These are phyloP conservation scores for Groenewaldozyma salmanticensis DNA, from an alignment of 805 yeast species.

Conservation along the genomic window DNA sequence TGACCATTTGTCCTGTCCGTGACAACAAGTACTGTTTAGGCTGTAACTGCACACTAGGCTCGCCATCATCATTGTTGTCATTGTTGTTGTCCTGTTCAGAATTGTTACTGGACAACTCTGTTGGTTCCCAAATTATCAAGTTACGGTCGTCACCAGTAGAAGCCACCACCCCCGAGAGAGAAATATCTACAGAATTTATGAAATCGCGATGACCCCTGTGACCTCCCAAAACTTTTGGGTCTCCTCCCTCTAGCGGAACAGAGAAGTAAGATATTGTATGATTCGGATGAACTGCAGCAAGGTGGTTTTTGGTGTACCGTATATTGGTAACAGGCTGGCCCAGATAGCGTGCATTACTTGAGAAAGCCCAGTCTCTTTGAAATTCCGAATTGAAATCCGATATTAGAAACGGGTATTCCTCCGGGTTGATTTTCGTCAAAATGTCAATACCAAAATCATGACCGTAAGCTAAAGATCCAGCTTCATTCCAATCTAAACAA, in stretches of 20 bases:
- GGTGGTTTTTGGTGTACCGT: conserved; percentile 4
- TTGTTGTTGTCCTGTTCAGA: background rate
- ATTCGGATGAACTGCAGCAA: conserved; percentile 20
- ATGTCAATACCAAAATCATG: conserved; percentile 14
- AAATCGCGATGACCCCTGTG: conserved; percentile 17
- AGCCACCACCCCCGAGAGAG: conserved; percentile 23
- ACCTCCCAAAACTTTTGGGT: conserved; percentile 4
- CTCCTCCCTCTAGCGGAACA: conserved; percentile 5
- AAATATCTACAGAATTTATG: conserved; percentile 26
- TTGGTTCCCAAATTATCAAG: conserved; percentile 25
- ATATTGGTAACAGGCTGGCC: conserved; percentile 13
- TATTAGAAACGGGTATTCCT: background rate
- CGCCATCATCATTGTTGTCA: background rate
- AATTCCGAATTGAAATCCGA: background rate
- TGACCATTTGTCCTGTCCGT: conserved; percentile 23
- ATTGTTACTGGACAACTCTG: too few relatives aligned
- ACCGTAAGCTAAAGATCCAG: conserved; percentile 12
- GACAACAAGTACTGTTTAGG: conserved; percentile 12
- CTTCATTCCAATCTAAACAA: conserved; percentile 14
- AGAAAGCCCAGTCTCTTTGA: background rate
- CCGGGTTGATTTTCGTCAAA: conserved; percentile 1
- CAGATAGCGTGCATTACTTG: conserved; percentile 8
- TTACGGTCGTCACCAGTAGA: conserved; percentile 26
- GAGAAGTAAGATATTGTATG: conserved; percentile 12
- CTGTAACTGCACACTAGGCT: background rate